Evolutionary conservation across 495 filamentous ascomycete genomes (phyloP), one percentile per base, ranked within the genome.

Genomic region (Penicillium roqueforti): DNA sequence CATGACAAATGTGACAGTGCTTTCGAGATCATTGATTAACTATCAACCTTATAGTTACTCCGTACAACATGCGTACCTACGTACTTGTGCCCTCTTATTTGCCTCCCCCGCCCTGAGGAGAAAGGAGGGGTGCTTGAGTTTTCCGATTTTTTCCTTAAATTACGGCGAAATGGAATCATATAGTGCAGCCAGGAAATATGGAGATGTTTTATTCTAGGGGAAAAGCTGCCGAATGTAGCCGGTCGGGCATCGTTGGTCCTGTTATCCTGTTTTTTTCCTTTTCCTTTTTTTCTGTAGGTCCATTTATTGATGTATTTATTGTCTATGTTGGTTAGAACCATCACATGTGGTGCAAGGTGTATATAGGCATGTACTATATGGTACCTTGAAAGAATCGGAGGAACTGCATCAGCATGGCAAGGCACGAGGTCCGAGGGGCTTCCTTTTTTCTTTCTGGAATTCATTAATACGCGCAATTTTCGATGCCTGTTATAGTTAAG

Each of bases 191-290:
- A 1, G 40, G 9, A 14, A 48, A 48, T 14, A 48, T 37, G 46
- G 18, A 48, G 28, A 36, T 37, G 34, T 23, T 25, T 14, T 31
- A 1, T 22, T 49, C 28, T 34, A 39, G 47, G 34, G 23, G 11
- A 39, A 50, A 14, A 1, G 14, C 29, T 41, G 48, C 49, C 49
- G 49, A 34, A 52, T 16, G 39, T 50, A 50, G 47, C 34, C 47
- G 47, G 47, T 49, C 25, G 34, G 47, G 47, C 42, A 45, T 16
- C 32, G 32, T 18, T 50, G 34, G 39, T 50, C 31, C 28, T 28
- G 26, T 8, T 32, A 6, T 47, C 18, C n/a, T 1, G 19, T 9
- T 9, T 34, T 34, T 34, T 3, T n/a, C 6, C 6, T 5, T 14
- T 36, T 36, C 13, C 7, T 3, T 36, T 36, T n/a, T 3, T 32